Percentiles rank a stretch among this genome's conserved stretches.
Conservation (phyloP, 1,284 basidiomycete genomes). For the Termitomyces sp. region DNA sequence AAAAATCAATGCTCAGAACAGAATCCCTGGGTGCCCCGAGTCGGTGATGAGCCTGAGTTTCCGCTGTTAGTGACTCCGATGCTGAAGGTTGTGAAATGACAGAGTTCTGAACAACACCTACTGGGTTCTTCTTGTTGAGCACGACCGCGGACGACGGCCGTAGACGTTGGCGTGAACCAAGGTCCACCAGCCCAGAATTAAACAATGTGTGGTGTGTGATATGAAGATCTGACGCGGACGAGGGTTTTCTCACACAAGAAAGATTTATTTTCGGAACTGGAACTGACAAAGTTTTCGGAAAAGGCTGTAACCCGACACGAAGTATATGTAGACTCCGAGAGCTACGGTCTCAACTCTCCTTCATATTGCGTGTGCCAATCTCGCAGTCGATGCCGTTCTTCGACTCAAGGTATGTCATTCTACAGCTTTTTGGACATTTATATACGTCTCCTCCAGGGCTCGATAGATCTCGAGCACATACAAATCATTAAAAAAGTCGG, state of each 20-base stretch:
- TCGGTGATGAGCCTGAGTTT: neutral
- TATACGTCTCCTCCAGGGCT: slow-evolving; percentile 54
- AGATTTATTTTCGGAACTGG: too few species aligned
- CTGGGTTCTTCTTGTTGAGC: neutral
- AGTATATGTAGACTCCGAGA: too few species aligned
- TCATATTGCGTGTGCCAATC: slow-evolving; percentile 59
- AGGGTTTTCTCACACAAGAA: neutral
- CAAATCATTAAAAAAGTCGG: slow-evolving; percentile 99
- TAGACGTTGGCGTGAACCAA: neutral
- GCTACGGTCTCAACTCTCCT: too few species aligned
- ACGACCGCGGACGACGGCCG: neutral
- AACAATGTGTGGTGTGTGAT: neutral
- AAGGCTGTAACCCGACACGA: too few species aligned
- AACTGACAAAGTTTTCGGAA: too few species aligned
- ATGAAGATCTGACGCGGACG: neutral
- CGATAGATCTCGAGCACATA: slow-evolving; percentile 96
- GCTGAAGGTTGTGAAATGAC: neutral
- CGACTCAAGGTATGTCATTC: slow-evolving; percentile 68
- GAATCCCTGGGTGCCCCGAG: neutral
- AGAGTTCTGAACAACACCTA: neutral
- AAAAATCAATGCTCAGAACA: neutral
- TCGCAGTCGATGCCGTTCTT: slow-evolving; percentile 96
- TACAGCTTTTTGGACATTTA: neutral
- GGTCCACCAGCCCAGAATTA: neutral
- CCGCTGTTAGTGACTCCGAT: neutral